Conservation (phyloP, 2,329 filamentous ascomycete species). For the Colletotrichum plurivorum region DNA sequence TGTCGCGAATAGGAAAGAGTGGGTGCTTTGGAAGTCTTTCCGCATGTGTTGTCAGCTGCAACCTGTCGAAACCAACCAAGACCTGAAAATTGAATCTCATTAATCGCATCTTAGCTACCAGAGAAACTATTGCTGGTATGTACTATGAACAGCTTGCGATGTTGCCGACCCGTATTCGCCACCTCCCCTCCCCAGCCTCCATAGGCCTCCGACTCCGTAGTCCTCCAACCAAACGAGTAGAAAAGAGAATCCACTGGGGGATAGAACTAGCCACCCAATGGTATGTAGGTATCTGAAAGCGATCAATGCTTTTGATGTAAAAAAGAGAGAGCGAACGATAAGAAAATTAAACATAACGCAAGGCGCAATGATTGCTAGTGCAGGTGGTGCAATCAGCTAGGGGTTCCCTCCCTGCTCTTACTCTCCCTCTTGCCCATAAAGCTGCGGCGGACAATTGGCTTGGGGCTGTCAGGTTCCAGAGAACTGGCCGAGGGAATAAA, state of each 20-base stretch:
- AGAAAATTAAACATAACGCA: background rate
- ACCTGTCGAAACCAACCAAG: no score
- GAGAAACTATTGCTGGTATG: slow-evolving; percentile 2
- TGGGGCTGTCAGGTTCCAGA: slow-evolving; percentile 61
- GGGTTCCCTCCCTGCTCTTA: slow-evolving; percentile 61
- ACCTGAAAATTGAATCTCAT: background rate
- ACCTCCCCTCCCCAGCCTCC: slow-evolving; percentile 6
- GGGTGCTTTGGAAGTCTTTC: no score
- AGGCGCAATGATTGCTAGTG: background rate
- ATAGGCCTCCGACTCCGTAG: slow-evolving; percentile 19
- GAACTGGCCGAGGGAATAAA: slow-evolving; percentile 68
- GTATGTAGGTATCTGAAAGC: slow-evolving; percentile 35
- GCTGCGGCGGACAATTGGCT: slow-evolving; percentile 63
- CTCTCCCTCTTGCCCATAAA: slow-evolving; percentile 70
- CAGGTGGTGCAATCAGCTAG: slow-evolving; percentile 37
- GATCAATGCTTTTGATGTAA: slow-evolving; percentile 24
- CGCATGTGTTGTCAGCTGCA: background rate
- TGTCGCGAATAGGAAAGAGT: no score
- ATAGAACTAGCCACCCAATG: slow-evolving; percentile 15
- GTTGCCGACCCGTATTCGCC: slow-evolving; percentile 15
- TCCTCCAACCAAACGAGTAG: slow-evolving; percentile 7
- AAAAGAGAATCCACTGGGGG: slow-evolving; percentile 13
- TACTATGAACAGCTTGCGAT: slow-evolving; percentile 5
- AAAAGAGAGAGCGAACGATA: slow-evolving; percentile 10
- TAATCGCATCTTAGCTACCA: slow-evolving; percentile 19